These are phyloP conservation scores for Blastobotrys parvus DNA, from an alignment of 805 yeast genomes.

Conservation along the genomic window DNA sequence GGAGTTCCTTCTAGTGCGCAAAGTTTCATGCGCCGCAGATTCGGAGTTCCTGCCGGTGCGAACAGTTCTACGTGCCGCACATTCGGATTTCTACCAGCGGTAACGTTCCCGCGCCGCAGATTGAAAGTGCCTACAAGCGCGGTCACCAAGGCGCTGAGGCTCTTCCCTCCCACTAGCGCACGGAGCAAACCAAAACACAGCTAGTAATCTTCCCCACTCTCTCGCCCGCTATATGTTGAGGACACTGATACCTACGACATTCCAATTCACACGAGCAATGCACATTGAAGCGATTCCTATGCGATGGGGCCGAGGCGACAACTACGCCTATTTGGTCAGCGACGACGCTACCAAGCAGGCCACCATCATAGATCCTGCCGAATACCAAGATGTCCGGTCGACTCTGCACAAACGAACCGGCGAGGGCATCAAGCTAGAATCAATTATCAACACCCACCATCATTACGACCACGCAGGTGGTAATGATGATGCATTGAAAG, in stretches of 20 bases:
- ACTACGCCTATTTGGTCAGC: conserved; percentile 72
- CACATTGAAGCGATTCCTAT: conserved; percentile 74
- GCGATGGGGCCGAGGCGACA: conserved; percentile 94
- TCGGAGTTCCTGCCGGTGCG: too few relatives aligned
- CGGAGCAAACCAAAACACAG: not conserved
- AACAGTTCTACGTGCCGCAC: too few relatives aligned
- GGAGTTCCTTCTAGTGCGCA: too few relatives aligned
- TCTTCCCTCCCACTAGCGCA: too few relatives aligned
- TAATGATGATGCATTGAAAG: conserved; percentile 36
- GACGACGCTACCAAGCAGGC: conserved; percentile 61
- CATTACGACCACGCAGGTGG: conserved; percentile 95
- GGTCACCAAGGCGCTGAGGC: too few relatives aligned
- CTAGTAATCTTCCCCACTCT: too few relatives aligned
- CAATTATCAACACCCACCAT: conserved; percentile 92
- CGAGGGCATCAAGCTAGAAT: conserved; percentile 43
- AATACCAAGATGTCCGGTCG: conserved; percentile 60
- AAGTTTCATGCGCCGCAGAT: too few relatives aligned
- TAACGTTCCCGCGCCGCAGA: too few relatives aligned
- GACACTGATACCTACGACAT: not conserved
- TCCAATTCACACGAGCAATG: conserved; percentile 44
- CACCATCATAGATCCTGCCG: conserved; percentile 91
- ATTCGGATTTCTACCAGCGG: too few relatives aligned
- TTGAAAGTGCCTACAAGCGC: not conserved
- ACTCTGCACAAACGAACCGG: conserved; percentile 32
- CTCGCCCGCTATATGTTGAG: too few relatives aligned